Evolutionary conservation across 345 rosid genomes (phyloP), one percentile per base, ranked within the genome.

Genomic region (Erucastrum elatum): DNA sequence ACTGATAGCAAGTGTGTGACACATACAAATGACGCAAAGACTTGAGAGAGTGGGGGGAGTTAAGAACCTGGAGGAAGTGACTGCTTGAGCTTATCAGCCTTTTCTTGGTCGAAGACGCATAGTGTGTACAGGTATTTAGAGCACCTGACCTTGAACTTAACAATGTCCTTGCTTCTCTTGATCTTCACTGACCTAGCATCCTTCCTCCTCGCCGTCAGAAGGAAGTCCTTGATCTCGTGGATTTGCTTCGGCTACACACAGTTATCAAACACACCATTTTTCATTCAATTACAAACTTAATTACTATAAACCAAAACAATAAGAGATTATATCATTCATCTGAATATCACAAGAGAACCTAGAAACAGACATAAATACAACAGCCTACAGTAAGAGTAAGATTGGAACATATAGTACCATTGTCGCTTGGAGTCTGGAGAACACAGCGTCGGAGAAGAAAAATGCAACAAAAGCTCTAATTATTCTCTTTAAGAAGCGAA

Each of bases 131-230:
- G 82, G 80, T 87, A 89, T 82, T 82, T 86, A 21, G 91, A 87
- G 84, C 91, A 89, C 4, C 91, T 85, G 17, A 89, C 91, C 84
- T 86, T 89, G 82, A 89, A 89, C 82, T 87, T 89, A 13, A 87
- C 91, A 6, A 83, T 86, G 73, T 87, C 89, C 58, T 66, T 89
- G 81, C 87, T 84, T 84, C 85, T 87, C 88, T 89, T 89, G 58
- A 87, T 87, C 79, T 87, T 89, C 80, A 87, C 91, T 0, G 90
- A 86, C 74, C 87, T 88, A 5, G 93, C 93, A 78, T 89, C 91
- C 82, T 89, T 87, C 85, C 93, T 87, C 77, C 93, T 87, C 3
- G 87, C 93, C 0, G 93, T 86, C 35, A 87, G 78, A 65, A 89
- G 93, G 76, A 87, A 89, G 75, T 89, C 93, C 82, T 86, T 87